phyloP scores from a whole-genome alignment of 768 basidiomycete species.

The Trametes coccinea region DNA sequence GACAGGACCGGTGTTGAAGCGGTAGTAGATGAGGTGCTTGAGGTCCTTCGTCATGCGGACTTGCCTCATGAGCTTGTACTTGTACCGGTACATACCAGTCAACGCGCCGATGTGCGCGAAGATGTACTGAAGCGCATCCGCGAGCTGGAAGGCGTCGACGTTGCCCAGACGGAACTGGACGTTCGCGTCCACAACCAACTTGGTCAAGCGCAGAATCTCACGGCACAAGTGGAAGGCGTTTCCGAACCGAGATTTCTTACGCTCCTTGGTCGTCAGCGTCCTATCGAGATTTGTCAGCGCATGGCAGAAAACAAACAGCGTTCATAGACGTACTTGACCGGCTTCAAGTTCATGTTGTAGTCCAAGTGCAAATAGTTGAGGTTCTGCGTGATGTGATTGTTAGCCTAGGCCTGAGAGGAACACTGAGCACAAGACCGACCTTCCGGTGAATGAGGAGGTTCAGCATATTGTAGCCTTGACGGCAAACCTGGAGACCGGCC shows the following conservation, averaged over 20 bases:
- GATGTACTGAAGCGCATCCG: constrained; percentile 97
- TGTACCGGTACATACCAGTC: constrained; percentile 99
- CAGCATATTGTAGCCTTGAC: constrained; percentile 99
- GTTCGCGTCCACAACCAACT: constrained; percentile 98
- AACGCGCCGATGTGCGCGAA: constrained; percentile 97
- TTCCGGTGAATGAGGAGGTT: constrained; percentile 99
- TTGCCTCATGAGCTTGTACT: constrained; percentile 99
- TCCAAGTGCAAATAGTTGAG: constrained; percentile 93
- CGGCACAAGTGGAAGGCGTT: constrained; percentile 98
- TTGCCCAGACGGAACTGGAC: constrained; percentile 98
- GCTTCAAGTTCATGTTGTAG: constrained; percentile 99
- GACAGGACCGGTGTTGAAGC: constrained; percentile 99
- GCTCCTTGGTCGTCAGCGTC: constrained; percentile 98
- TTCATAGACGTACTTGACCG: constrained; percentile 62
- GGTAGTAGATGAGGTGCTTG: constrained; percentile 97
- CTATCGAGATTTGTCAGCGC: constrained; percentile 41
- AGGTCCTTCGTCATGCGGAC: constrained; percentile 99
- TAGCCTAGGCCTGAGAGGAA: neutral
- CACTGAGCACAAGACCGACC: constrained; percentile 39
- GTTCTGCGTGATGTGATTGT: constrained; percentile 49
- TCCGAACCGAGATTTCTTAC: constrained; percentile 99
- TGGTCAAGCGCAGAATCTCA: constrained; percentile 96
- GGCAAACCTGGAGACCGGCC: constrained; percentile 95
- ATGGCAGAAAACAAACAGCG: neutral
- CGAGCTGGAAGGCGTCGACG: constrained; percentile 98